Conservation (phyloP, 169 alveolate genomes). For the Eimeria acervulina region DNA sequence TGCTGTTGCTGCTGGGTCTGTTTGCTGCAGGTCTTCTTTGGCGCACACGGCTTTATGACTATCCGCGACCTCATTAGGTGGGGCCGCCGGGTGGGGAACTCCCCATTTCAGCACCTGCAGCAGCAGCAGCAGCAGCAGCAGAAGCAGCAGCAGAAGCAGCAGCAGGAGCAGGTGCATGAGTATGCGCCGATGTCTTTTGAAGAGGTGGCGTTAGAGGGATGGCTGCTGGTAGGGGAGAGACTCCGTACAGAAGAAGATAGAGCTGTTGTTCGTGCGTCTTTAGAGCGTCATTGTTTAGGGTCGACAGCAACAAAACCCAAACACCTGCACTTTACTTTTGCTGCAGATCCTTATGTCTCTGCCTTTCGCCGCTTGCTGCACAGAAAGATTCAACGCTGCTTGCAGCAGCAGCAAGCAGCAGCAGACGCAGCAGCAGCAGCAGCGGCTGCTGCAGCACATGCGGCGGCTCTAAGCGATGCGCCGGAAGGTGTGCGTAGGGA, state of each 20-base stretch:
- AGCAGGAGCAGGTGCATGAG: conserved; percentile 67
- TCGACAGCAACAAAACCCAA: conserved; percentile 81
- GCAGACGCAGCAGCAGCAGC: conserved; percentile 62
- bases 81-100: conserved; percentile 95
- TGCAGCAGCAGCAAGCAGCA: conserved; percentile 69
- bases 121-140: conserved; percentile 86
- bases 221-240: conserved; percentile 97
- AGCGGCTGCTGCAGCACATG: conserved; percentile 58
- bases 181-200: conserved; percentile 75
- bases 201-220: conserved; percentile 94
- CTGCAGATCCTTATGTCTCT: conserved; percentile 84
- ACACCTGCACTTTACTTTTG: conserved; percentile 83
- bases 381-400: conserved; percentile 74
- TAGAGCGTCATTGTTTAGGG: conserved; percentile 85
- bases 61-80: conserved; percentile 99
- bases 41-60: conserved; percentile 96
- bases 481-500: conserved; percentile 24
- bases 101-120: conserved; percentile 90
- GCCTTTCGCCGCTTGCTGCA: conserved; percentile 82
- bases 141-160: conserved; percentile 19
- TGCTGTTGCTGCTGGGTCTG: not conserved
- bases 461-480: conserved; percentile 60
- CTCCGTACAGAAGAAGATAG: conserved; percentile 94
- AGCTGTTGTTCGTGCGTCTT: conserved; percentile 82
- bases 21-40: conserved; percentile 86